Evolutionary conservation across 2,329 filamentous ascomycete genomes (phyloP).

Genomic region (Clonostachys rosea): DNA sequence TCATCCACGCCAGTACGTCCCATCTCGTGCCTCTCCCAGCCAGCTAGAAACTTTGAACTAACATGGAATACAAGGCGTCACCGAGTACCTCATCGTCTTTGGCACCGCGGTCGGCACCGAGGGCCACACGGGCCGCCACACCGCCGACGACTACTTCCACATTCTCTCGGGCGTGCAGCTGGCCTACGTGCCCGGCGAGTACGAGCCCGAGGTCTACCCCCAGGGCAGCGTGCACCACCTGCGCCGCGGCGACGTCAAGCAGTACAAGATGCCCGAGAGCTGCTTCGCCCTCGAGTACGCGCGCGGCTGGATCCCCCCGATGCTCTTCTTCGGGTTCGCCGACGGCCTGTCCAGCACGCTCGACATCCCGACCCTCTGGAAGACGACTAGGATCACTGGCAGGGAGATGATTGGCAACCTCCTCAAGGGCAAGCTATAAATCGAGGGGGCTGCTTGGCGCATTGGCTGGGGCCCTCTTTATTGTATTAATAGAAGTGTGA

Average conservation of each 20-base stretch:
- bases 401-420: slow-evolving; percentile 74
- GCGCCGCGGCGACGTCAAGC: slow-evolving; percentile 66
- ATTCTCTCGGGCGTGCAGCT: slow-evolving; percentile 76
- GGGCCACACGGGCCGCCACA: slow-evolving; percentile 84
- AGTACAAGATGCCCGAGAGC: slow-evolving; percentile 73
- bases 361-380: slow-evolving; percentile 81
- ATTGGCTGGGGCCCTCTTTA: background rate
- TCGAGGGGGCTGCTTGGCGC: background rate
- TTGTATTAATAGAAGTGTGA: background rate
- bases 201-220: slow-evolving; percentile 65
- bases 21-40: background rate
- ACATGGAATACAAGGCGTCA: slow-evolving; percentile 48
- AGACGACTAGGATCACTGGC: slow-evolving; percentile 69
- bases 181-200: slow-evolving; percentile 67
- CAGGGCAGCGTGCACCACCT: slow-evolving; percentile 69
- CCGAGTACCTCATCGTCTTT: slow-evolving; percentile 88
- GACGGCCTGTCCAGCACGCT: slow-evolving; percentile 77
- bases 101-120: slow-evolving; percentile 81
- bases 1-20: slow-evolving; percentile 68
- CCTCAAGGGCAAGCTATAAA: slow-evolving; percentile 63
- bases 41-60: too few relatives aligned
- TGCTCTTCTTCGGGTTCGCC: slow-evolving; percentile 86
- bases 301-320: slow-evolving; percentile 85
- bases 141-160: slow-evolving; percentile 91
- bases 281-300: slow-evolving; percentile 85